A percentile compares a stretch with the other conserved stretches of the same genome.
These are phyloP conservation scores for Fusarium dlaminii DNA, from an alignment of 2,329 filamentous ascomycete genomes.

Conservation along the genomic window DNA sequence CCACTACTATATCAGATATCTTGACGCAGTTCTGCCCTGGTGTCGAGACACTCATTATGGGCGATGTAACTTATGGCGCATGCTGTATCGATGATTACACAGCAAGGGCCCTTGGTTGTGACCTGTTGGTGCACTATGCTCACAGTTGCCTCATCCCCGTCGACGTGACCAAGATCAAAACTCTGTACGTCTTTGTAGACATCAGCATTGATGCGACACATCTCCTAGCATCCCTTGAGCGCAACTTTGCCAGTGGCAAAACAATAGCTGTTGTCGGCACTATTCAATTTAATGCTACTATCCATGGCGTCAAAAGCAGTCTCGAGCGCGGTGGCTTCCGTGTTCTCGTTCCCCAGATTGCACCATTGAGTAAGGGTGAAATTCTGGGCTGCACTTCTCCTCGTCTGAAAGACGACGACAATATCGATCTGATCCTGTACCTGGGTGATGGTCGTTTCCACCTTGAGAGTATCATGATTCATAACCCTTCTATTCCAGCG, in stretches of 20 bases:
- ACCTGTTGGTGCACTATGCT: slow-evolving; percentile 94
- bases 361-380: slow-evolving; percentile 91
- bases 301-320: slow-evolving; percentile 82
- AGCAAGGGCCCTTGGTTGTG: slow-evolving; percentile 90
- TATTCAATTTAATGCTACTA: slow-evolving; percentile 98
- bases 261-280: slow-evolving; percentile 94
- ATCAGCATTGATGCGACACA: slow-evolving; percentile 95
- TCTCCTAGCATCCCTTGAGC: slow-evolving; percentile 83
- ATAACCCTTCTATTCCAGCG: slow-evolving; percentile 89
- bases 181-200: slow-evolving; percentile 97
- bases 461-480: slow-evolving; percentile 98
- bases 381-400: slow-evolving; percentile 98
- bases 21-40: slow-evolving; percentile 92
- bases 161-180: slow-evolving; percentile 96
- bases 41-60: slow-evolving; percentile 96
- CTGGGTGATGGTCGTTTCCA: slow-evolving; percentile 94
- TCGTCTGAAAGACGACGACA: slow-evolving; percentile 64
- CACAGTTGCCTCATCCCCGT: slow-evolving; percentile 97
- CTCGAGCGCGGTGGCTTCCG: slow-evolving; percentile 87
- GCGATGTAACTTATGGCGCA: slow-evolving; percentile 97
- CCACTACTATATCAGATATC: slow-evolving; percentile 97
- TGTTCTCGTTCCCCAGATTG: slow-evolving; percentile 89
- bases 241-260: slow-evolving; percentile 87
- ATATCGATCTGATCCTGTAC: slow-evolving; percentile 83
- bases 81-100: slow-evolving; percentile 99